Percentiles rank a stretch among this genome's conserved stretches.
Conservation (phyloP, 345 rosid species). For the Salix arbutifolia region DNA sequence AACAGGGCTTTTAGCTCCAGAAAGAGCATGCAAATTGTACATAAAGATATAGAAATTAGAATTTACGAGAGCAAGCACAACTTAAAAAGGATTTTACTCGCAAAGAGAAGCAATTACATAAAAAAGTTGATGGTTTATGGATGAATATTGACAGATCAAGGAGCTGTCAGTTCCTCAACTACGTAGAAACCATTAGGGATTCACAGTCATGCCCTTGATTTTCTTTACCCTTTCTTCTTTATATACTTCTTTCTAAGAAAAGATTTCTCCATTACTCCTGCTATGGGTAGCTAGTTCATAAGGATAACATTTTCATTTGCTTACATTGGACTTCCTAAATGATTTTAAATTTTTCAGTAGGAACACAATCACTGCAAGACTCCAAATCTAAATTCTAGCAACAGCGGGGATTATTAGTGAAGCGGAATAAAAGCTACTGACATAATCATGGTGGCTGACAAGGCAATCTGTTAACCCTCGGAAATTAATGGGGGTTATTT, state of each 20-base stretch:
- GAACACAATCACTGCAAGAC: not conserved
- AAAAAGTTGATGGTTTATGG: not conserved
- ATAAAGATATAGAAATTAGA: not conserved
- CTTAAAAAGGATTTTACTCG: not conserved
- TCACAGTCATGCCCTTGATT: no score
- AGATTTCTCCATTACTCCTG: not conserved
- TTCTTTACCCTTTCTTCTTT: no score
- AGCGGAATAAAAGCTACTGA: not conserved
- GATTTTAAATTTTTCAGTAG: not conserved
- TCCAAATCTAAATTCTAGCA: not conserved
- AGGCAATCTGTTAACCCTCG: not conserved
- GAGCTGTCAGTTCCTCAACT: not conserved
- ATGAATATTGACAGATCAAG: not conserved
- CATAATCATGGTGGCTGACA: not conserved
- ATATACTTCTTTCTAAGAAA: no score
- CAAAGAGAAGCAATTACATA: not conserved
- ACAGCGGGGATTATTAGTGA: not conserved
- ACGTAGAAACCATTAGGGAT: not conserved
- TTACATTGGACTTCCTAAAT: not conserved
- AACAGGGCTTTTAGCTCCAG: not conserved
- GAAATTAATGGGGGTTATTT: not conserved
- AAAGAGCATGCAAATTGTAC: not conserved
- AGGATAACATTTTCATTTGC: not conserved
- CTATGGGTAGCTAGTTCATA: not conserved
- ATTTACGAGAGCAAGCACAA: slow-evolving; percentile 8